Base-by-base conservation (phyloP, 352 stramenopile species). In the Phytophthora chlamydospora region DNA sequence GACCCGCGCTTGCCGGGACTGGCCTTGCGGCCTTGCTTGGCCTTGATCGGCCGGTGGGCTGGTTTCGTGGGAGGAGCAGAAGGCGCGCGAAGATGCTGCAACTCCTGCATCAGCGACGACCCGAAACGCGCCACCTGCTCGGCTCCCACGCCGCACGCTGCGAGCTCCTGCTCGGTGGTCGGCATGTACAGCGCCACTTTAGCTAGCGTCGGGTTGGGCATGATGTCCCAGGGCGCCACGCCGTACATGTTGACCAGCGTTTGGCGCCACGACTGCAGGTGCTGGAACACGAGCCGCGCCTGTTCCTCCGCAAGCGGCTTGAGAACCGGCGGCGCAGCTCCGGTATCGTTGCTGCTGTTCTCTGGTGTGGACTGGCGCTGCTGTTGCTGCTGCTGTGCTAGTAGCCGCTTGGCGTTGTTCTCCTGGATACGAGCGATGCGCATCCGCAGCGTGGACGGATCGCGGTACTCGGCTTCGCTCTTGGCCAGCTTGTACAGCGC, bases 371-470 rank as follows among this genome's bases (percentile, higher is more conserved):
- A 51, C 24, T 64, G 53, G 10, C 67, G 54, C 21, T 39, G 43
- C n/a, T 68, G 62, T 36, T 68, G 62, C n/a, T 74, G 66, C 38
- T 83, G 72, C 47, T 88, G 84, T 34, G 86, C 73, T 17, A 94
- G 63, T 5, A 92, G 58, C 17, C 74, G 80, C 62, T 84, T 85
- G 34, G 79, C 72, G 21, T 79, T 89, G 34, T 49, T 74, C 35
- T 94, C 78, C 60, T 95, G 81, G 41, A 95, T 88, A 55, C 93
- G 78, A 33, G 94, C 90, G 34, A 99, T 84, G n/a, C 97, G 80
- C 65, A 96, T 76, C 40, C 97, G 95, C 35, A 99, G 68, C 36
- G 96, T 99, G 13, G 69, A 68, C 17, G 76, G 69, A 71, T 99
- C 90, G 65, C 88, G 88, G 75, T 98, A 99, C 59, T 98, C 93